These are phyloP conservation scores for Aegilops sharonensis DNA, from an alignment of 176 grass and related monocot species.

Conservation along the genomic window DNA sequence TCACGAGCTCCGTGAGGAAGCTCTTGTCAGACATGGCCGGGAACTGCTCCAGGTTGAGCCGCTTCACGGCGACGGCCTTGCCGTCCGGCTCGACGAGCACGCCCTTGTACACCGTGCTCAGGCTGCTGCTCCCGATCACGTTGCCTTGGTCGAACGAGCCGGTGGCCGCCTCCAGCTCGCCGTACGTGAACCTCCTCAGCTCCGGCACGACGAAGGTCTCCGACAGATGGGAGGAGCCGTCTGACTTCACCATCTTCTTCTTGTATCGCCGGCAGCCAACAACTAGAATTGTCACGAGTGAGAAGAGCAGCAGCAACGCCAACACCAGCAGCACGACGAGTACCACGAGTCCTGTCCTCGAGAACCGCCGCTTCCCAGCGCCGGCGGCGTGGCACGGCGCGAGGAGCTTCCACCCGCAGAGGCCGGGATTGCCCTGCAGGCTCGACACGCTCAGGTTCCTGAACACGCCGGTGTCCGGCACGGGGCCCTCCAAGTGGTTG, in stretches of 20 bases:
- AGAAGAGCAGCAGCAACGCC: constrained; percentile 40
- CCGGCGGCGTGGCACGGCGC: constrained; percentile 35
- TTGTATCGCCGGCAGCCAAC: constrained; percentile 24
- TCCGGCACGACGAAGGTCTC: constrained; percentile 53
- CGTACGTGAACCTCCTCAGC: constrained; percentile 59
- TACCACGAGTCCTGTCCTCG: constrained; percentile 45
- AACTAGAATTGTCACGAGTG: constrained; percentile 15
- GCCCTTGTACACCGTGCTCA: constrained; percentile 88
- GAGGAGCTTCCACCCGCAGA: constrained; percentile 69
- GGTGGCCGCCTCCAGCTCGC: constrained; percentile 61
- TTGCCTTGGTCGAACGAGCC: constrained; percentile 56
- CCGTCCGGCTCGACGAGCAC: constrained; percentile 41
- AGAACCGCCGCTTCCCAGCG: constrained; percentile 27
- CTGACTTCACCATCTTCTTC: constrained; percentile 18
- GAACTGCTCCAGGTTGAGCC: constrained; percentile 83
- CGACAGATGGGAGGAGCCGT: background rate
- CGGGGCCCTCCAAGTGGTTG: constrained; percentile 53
- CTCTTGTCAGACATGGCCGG: constrained; percentile 78
- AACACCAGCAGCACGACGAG: constrained; percentile 38
- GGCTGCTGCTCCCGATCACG: constrained; percentile 63
- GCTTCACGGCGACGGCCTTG: constrained; percentile 60
- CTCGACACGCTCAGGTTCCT: constrained; percentile 42
- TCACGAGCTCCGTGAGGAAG: constrained; percentile 62
- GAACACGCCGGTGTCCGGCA: constrained; percentile 70
- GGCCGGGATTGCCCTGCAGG: constrained; percentile 64